These are phyloP conservation scores for Pichia sp. DNA, from an alignment of 1,139 yeast species.

Conservation along the genomic window DNA sequence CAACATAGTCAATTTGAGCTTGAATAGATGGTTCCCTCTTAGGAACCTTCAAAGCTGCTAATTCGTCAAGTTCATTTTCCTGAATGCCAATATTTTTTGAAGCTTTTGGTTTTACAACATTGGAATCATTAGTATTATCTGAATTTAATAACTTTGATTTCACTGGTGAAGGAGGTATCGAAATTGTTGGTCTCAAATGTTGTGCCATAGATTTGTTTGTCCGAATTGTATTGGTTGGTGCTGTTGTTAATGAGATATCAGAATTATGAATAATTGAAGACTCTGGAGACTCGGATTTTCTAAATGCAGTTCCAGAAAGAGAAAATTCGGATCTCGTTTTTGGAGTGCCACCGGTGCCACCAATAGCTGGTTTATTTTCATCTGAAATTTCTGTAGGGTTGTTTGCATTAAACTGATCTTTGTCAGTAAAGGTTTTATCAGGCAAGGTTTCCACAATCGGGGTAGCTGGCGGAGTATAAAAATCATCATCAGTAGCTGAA, in stretches of 20 bases:
- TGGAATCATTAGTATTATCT: too few relatives aligned
- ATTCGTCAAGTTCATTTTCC: not conserved
- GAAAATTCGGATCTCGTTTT: too few relatives aligned
- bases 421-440: too few relatives aligned
- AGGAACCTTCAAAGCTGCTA: slow-evolving; percentile 19
- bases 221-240: slow-evolving; percentile 1
- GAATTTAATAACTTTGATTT: too few relatives aligned
- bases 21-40: slow-evolving; percentile 17
- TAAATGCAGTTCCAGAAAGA: not conserved
- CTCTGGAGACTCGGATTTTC: slow-evolving; percentile 8
- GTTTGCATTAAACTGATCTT: too few relatives aligned
- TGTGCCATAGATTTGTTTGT: slow-evolving; percentile 27
- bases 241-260: not conserved
- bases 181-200: slow-evolving; percentile 25
- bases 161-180: not conserved
- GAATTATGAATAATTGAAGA: slow-evolving; percentile 3
- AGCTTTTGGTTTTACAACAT: too few relatives aligned
- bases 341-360: too few relatives aligned
- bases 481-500: too few relatives aligned
- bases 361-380: too few relatives aligned
- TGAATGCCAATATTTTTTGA: too few relatives aligned
- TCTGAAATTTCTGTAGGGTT: too few relatives aligned
- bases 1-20: slow-evolving; percentile 10
- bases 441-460: slow-evolving; percentile 5
- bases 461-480: slow-evolving; percentile 10